Evolutionary conservation across 768 basidiomycete genomes (phyloP).

Genomic region (Lentinula edodes): DNA sequence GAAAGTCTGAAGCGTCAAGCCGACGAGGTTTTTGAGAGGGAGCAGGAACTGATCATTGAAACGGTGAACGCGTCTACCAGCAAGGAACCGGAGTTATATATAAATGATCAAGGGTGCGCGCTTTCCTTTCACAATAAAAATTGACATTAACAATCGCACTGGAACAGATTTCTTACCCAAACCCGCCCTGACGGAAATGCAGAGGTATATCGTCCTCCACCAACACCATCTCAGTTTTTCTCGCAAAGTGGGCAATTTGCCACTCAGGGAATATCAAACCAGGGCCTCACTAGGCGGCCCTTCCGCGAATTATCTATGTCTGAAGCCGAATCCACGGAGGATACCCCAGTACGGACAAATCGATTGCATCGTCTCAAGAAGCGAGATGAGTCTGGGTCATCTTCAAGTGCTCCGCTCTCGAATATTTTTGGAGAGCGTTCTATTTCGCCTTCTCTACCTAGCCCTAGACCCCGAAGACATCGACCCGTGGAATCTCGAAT

Average conservation of each 20-base stretch:
- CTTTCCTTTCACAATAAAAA: not conserved
- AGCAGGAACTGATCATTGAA: conserved; percentile 62
- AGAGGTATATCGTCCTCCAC: conserved; percentile 38
- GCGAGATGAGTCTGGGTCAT: conserved; percentile 9
- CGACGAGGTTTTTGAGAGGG: conserved; percentile 74
- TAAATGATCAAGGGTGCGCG: conserved; percentile 69
- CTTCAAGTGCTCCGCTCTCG: not conserved
- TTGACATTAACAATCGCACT: not conserved
- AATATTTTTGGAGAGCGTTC: not conserved
- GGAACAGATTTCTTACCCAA: conserved; percentile 69
- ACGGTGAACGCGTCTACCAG: conserved; percentile 27
- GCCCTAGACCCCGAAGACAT: conserved; percentile 27
- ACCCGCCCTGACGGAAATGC: conserved; percentile 54
- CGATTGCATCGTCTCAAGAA: conserved; percentile 26
- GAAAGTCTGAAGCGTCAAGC: conserved; percentile 52
- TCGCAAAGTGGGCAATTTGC: not conserved
- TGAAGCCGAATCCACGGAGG: conserved; percentile 21
- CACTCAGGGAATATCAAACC: not conserved
- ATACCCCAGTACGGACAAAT: conserved; percentile 10
- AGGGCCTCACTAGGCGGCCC: conserved; percentile 22
- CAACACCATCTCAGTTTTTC: conserved; percentile 15
- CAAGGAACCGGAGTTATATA: conserved; percentile 51
- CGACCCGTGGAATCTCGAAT: conserved; percentile 35
- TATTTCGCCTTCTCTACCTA: conserved; percentile 4
- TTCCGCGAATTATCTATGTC: conserved; percentile 35